phyloP scores from a whole-genome alignment of 345 rosid genomes.

The Firmiana major region DNA sequence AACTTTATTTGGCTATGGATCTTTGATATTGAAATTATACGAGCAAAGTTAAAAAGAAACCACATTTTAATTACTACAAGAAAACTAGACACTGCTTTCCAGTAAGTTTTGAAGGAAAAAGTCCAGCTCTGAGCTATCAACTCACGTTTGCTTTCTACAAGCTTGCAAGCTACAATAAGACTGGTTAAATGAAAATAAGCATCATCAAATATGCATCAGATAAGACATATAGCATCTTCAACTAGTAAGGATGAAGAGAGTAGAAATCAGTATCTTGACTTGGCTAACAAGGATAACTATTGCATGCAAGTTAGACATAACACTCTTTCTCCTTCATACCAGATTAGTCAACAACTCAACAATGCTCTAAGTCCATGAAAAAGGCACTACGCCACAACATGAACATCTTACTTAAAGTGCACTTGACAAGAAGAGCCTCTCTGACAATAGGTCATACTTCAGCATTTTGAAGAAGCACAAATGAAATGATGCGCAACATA shows the following conservation, averaged over 20 bases:
- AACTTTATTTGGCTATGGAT: not conserved
- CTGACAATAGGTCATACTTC: not conserved
- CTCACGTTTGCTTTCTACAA: constrained; percentile 1
- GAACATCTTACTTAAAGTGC: not conserved
- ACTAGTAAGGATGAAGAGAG: not conserved
- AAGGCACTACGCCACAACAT: not conserved
- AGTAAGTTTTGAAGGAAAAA: not conserved
- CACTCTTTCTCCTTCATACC: not conserved
- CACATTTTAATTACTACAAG: not conserved
- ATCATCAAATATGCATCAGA: not conserved
- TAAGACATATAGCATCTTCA: not conserved
- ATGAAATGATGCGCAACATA: not conserved
- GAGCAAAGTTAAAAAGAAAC: not conserved
- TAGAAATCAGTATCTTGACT: not conserved
- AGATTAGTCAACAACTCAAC: not conserved
- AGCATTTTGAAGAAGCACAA: constrained; percentile 1
- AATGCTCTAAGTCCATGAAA: not conserved
- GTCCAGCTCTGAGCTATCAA: not conserved
- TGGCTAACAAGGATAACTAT: not conserved
- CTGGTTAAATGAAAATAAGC: not conserved
- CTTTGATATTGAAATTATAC: constrained; percentile 2
- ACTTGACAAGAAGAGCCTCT: not conserved
- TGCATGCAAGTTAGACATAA: not conserved
- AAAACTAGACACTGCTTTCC: not conserved
- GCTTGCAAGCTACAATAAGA: not conserved